Percentiles rank a stretch among this genome's conserved stretches.
Conservation (phyloP, 2,329 filamentous ascomycete genomes). For the Fusarium burgessii region DNA sequence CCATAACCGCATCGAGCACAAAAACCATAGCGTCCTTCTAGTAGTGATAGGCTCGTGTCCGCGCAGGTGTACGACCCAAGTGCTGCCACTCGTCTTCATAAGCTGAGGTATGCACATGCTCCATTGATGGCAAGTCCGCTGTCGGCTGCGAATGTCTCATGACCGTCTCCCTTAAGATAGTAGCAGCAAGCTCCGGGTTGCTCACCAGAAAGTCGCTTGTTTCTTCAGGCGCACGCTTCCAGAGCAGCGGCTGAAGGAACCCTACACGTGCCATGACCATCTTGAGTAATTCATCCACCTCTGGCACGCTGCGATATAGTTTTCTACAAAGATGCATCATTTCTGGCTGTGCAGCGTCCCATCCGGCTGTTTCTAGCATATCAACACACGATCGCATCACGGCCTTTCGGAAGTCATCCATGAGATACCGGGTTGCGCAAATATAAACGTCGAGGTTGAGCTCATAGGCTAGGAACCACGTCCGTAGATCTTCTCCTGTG, state of each 20-base stretch:
- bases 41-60: not conserved
- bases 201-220: constrained; percentile 57
- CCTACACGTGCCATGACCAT: constrained; percentile 63
- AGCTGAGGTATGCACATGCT: constrained; percentile 36
- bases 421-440: constrained; percentile 60
- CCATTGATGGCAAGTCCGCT: constrained; percentile 60
- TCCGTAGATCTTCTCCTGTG: constrained; percentile 58
- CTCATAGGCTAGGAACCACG: constrained; percentile 61
- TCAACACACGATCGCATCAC: constrained; percentile 59
- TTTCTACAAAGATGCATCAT: constrained; percentile 59
- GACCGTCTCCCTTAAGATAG: constrained; percentile 62
- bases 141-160: constrained; percentile 53
- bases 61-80: constrained; percentile 13
- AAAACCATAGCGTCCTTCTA: not conserved
- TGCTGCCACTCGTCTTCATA: constrained; percentile 24
- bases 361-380: constrained; percentile 59
- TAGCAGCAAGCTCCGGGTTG: constrained; percentile 60
- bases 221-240: constrained; percentile 55
- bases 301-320: constrained; percentile 58
- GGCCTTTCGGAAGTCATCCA: constrained; percentile 58
- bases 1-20: not conserved
- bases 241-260: constrained; percentile 60
- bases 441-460: constrained; percentile 63
- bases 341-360: constrained; percentile 57
- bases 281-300: constrained; percentile 57